Conservation (phyloP, 805 yeast species). For the Lachancea waltii region DNA sequence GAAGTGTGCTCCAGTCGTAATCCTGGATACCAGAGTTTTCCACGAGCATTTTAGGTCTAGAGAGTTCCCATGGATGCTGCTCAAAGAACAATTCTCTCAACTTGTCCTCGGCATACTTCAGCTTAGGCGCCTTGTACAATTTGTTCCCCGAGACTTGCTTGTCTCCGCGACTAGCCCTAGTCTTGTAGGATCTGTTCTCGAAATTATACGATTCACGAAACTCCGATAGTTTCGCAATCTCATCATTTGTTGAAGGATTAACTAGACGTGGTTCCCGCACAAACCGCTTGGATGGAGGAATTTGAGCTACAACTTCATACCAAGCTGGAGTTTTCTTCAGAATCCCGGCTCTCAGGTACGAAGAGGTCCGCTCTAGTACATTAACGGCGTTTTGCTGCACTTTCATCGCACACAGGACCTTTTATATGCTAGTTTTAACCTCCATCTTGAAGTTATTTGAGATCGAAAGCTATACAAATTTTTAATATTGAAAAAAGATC, state of each 20-base stretch:
- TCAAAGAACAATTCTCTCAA: constrained; percentile 74
- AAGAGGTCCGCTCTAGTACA: constrained; percentile 76
- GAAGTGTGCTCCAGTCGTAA: constrained; percentile 73
- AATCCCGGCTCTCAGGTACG: constrained; percentile 64
- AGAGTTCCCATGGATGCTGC: constrained; percentile 97
- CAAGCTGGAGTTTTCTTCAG: constrained; percentile 73
- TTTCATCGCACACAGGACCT: constrained; percentile 43
- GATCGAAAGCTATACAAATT: too few species aligned
- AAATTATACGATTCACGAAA: constrained; percentile 10
- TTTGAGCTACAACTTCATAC: constrained; percentile 76
- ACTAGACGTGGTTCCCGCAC: constrained; percentile 25
- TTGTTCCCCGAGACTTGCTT: constrained; percentile 14
- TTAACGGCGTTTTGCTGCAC: constrained; percentile 68
- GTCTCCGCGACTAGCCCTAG: constrained; percentile 26
- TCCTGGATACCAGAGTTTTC: constrained; percentile 65
- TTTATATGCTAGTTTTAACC: not conserved
- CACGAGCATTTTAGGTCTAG: constrained; percentile 77
- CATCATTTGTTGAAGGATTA: constrained; percentile 22
- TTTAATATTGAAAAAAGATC: too few species aligned
- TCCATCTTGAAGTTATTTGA: too few species aligned
- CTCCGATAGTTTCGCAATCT: constrained; percentile 15
- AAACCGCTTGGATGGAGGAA: constrained; percentile 71
- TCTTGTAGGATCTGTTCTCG: constrained; percentile 29
- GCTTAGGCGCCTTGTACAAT: constrained; percentile 27
- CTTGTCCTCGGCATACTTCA: constrained; percentile 54